Evolutionary conservation across 129 eudicot species (phyloP), one percentile per base, ranked within the genome.

Genomic region (Tanacetum coccineum): DNA sequence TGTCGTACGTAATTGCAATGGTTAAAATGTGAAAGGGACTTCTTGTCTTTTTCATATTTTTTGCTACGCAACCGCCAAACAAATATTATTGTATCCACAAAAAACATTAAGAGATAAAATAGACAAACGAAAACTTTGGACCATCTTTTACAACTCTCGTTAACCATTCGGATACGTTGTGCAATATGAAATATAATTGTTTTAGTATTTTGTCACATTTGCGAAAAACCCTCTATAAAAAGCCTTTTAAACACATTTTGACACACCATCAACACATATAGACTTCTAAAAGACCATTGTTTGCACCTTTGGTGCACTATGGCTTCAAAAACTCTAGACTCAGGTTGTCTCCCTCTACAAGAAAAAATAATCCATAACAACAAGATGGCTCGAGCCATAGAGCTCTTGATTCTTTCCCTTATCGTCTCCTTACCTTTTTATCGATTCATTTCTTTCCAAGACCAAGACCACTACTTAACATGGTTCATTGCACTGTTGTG

Each of bases 401-500:
- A 85, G 66, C 76, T 85, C n/a, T 36, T 66, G 39, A 53, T 81
- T 58, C 84, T 81, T 68, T 62, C 71, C 0, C 87, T 78, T 81
- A 9, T 36, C 18, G 13, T 85, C 26, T 73, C 76, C 50, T 26
- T 79, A 1, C 78, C 81, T 28, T 70, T 69, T 15, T 85, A 85
- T 70, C 82, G 86, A 14, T 21, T 70, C 3, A n/a, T 70, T 53
- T 20, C 57, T 28, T 72, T 81, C 47, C 42, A 70, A 53, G 64
- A 79, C 62, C 84, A 81, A 75, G 63, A 73, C 66, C 80, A 76
- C 42, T 76, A 73, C 30, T 50, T 68, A 18, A 62, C 72, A 10
- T 79, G 87, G 84, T 7, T 85, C 0, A 42, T 85, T 0, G 90
- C 90, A 2, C 59, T 85, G 6, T 30, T 81, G 18, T 85, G 90